phyloP scores from a whole-genome alignment of 2,329 filamentous ascomycete species.

The Sclerotinia glacialis region DNA sequence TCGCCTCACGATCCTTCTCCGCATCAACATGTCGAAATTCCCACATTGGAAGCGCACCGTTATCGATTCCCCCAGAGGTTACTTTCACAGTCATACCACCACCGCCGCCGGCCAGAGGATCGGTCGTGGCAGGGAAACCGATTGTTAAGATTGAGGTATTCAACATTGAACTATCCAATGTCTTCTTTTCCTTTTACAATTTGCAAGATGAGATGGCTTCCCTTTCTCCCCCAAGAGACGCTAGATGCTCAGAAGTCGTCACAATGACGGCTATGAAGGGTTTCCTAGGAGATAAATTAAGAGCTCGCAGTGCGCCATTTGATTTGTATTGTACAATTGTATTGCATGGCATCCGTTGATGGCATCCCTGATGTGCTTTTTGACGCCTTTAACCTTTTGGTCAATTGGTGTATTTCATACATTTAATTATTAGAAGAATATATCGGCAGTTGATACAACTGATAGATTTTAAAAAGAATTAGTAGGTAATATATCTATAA shows the following conservation, averaged over 20 bases:
- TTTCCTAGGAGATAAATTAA: constrained; percentile 31
- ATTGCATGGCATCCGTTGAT: constrained; percentile 15
- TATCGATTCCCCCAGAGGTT: constrained; percentile 81
- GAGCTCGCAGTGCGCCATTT: constrained; percentile 27
- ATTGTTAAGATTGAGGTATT: constrained; percentile 67
- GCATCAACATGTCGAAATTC: constrained; percentile 65
- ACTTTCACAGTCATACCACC: constrained; percentile 69
- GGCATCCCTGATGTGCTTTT: constrained; percentile 1
- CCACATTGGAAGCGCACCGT: constrained; percentile 79
- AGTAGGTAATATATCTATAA: too few species aligned
- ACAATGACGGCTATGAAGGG: constrained; percentile 35
- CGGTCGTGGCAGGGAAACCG: constrained; percentile 52
- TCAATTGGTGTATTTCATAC: not conserved
- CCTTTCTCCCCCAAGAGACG: constrained; percentile 44
- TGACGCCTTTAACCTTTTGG: constrained; percentile 1
- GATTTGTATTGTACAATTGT: not conserved
- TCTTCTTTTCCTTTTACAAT: constrained; percentile 38
- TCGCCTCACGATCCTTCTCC: constrained; percentile 61
- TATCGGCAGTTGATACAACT: not conserved
- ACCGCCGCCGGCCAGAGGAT: constrained; percentile 27
- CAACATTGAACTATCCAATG: not conserved
- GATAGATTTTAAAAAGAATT: not conserved
- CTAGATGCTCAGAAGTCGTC: constrained; percentile 41
- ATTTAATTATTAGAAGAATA: constrained; percentile 2
- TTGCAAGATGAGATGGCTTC: constrained; percentile 39